A percentile compares a stretch with the other conserved stretches of the same genome.
Evolutionary conservation across 345 rosid genomes (phyloP).

Genomic region (Psidium guajava): DNA sequence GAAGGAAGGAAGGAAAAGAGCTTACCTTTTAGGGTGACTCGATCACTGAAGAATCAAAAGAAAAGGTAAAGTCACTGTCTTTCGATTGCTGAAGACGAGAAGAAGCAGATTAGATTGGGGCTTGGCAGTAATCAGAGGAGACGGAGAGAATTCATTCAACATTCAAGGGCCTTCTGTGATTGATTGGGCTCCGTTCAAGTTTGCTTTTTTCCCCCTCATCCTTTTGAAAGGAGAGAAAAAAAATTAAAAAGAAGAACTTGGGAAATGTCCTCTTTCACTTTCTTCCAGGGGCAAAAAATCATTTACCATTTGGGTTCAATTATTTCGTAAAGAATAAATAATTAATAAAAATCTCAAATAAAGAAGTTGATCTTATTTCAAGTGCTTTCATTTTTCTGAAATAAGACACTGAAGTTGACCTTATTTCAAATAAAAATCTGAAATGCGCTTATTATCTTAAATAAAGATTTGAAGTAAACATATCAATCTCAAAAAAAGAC

Average conservation of each 20-base stretch:
- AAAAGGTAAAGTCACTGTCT: not conserved
- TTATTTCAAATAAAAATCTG: too few relatives aligned
- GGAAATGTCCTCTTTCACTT: too few relatives aligned
- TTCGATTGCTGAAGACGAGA: not conserved
- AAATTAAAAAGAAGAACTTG: not conserved
- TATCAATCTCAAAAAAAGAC: too few relatives aligned
- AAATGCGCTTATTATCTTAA: too few relatives aligned
- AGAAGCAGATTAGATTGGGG: not conserved
- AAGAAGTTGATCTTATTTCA: too few relatives aligned
- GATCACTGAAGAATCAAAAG: not conserved
- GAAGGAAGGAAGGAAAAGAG: not conserved
- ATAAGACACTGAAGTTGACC: too few relatives aligned
- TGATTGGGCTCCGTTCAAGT: not conserved
- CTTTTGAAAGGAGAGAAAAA: not conserved
- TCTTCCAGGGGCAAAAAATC: too few relatives aligned
- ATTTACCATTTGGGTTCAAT: too few relatives aligned
- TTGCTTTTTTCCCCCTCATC: not conserved
- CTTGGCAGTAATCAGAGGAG: not conserved
- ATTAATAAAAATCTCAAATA: too few relatives aligned
- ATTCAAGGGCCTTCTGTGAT: not conserved
- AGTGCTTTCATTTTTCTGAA: too few relatives aligned
- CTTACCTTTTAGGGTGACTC: not conserved
- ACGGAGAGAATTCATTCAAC: not conserved
- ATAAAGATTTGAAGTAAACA: too few relatives aligned
- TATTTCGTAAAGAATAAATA: too few relatives aligned